Evolutionary conservation across 1,284 basidiomycete species (phyloP).

Genomic region (Ustilago vetiveriae): DNA sequence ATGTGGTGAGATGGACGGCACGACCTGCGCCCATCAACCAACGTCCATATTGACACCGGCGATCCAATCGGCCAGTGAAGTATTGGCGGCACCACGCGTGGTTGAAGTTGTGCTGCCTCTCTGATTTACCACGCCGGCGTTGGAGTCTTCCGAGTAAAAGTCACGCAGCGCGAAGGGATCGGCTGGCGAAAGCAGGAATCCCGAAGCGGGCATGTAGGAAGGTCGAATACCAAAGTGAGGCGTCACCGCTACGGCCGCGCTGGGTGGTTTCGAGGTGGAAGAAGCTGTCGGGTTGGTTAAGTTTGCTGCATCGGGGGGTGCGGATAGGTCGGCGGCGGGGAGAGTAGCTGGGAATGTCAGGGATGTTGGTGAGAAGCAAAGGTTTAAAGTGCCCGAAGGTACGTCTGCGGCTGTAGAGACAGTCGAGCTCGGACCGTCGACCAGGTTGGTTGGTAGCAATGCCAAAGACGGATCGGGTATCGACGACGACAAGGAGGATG

Average conservation of each 20-base stretch:
- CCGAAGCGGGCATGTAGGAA: neutral
- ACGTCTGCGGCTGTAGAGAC: no score
- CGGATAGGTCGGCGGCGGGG: no score
- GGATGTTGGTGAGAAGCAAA: no score
- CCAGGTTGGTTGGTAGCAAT: no score
- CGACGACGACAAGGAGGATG: no score
- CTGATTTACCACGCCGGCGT: constrained; percentile 6
- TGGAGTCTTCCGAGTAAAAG: constrained; percentile 25
- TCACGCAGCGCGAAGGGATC: constrained; percentile 32
- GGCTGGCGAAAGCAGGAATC: constrained; percentile 12
- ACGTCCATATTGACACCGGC: constrained; percentile 21
- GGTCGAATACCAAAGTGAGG: constrained; percentile 28
- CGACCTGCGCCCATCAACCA: constrained; percentile 16
- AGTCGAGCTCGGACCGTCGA: no score
- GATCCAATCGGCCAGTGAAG: constrained; percentile 30
- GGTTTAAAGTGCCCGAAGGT: no score
- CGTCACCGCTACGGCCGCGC: constrained; percentile 2
- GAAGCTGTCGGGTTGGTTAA: neutral
- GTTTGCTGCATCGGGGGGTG: no score
- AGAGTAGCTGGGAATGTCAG: no score
- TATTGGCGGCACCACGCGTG: neutral
- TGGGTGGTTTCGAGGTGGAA: neutral
- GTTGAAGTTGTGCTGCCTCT: neutral
- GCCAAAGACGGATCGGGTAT: no score
- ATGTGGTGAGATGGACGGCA: no score